These are phyloP conservation scores for Brassica nigra DNA, from an alignment of 345 rosid species.

Conservation along the genomic window DNA sequence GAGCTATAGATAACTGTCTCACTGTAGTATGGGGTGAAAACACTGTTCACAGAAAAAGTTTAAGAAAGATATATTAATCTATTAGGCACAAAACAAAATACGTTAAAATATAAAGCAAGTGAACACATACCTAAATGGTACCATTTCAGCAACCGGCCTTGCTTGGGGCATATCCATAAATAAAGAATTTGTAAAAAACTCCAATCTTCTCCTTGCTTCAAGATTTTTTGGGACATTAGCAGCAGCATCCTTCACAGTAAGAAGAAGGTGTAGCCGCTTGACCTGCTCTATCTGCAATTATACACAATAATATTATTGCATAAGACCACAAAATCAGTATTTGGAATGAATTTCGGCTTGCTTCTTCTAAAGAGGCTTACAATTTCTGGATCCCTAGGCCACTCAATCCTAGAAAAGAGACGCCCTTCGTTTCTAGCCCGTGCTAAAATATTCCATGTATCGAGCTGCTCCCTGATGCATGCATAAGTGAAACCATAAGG, in stretches of 20 bases:
- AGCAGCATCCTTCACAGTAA: conserved; percentile 91
- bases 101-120: conserved; percentile 4
- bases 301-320: conserved; percentile 26
- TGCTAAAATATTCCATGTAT: conserved; percentile 92
- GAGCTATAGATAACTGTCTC: conserved; percentile 97
- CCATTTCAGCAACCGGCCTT: conserved; percentile 83
- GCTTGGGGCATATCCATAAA: conserved; percentile 97
- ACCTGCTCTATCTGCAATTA: conserved; percentile 82
- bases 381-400: conserved; percentile 97
- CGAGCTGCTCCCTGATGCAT: conserved; percentile 81
- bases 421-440: conserved; percentile 86
- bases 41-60: conserved; percentile 52
- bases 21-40: conserved; percentile 98
- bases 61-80: conserved; percentile 7
- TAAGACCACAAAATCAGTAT: conserved; percentile 32
- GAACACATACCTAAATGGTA: conserved; percentile 70
- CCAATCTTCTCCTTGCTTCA: conserved; percentile 95
- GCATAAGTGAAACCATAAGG: conserved; percentile 24
- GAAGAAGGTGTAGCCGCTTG: conserved; percentile 93
- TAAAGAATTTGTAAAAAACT: conserved; percentile 86
- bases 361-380: conserved; percentile 45
- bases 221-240: conserved; percentile 96
- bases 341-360: conserved; percentile 6
- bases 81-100: not conserved
- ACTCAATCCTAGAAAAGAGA: conserved; percentile 75